Evolutionary conservation across 1,139 yeast species (phyloP).

Genomic region (Zygoascus sp.): DNA sequence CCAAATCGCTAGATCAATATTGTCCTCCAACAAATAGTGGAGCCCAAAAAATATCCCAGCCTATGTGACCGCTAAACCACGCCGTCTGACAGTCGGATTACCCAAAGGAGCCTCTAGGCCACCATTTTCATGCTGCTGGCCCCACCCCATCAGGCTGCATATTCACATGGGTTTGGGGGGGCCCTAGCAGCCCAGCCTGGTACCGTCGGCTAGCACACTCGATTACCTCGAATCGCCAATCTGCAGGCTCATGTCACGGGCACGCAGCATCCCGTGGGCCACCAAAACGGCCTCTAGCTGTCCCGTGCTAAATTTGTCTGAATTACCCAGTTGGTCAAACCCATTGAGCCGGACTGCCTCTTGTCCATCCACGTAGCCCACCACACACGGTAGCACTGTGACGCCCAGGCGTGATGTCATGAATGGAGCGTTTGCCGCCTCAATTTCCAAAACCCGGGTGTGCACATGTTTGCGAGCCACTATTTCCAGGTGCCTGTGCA

Average conservation of each 20-base stretch:
- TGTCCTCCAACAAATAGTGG: too few relatives aligned
- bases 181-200: too few relatives aligned
- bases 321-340: conserved; percentile 52
- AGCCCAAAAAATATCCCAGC: neutral
- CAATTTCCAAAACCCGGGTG: conserved; percentile 52
- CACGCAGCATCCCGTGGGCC: neutral
- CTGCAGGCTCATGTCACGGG: neutral
- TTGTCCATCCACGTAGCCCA: conserved; percentile 56
- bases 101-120: neutral
- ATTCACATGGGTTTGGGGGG: too few relatives aligned
- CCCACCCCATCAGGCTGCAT: conserved; percentile 1
- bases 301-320: conserved; percentile 40
- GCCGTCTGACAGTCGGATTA: too few relatives aligned
- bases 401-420: conserved; percentile 57
- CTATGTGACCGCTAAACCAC: too few relatives aligned
- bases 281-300: conserved; percentile 42
- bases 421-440: conserved; percentile 67
- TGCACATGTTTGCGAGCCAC: conserved; percentile 56
- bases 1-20: too few relatives aligned
- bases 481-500: conserved; percentile 34
- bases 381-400: conserved; percentile 66
- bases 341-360: conserved; percentile 62
- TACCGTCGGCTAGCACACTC: too few relatives aligned
- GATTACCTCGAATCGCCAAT: neutral
- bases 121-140: neutral